phyloP scores from a whole-genome alignment of 306 rosid species.

The Castanospermum australe region DNA sequence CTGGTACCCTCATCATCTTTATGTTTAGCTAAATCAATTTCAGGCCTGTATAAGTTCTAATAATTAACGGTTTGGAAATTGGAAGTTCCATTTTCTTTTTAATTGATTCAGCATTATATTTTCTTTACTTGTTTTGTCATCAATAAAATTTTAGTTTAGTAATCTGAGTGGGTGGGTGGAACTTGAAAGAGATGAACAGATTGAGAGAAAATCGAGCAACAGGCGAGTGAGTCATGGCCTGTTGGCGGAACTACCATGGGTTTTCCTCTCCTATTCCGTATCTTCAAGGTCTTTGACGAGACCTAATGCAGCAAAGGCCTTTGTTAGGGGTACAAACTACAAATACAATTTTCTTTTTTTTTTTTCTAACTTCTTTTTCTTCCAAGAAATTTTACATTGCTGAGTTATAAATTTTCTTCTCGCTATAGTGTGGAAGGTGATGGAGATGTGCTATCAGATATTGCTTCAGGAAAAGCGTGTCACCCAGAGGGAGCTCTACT shows the following conservation, averaged over 20 bases:
- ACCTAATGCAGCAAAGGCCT: slow-evolving; percentile 72
- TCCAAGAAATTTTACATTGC: not conserved
- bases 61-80: not conserved
- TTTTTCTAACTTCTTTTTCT: not conserved
- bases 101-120: not conserved
- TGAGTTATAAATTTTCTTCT: slow-evolving; percentile 11
- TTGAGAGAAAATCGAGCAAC: slow-evolving; percentile 66
- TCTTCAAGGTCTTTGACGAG: slow-evolving; percentile 71
- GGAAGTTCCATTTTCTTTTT: not conserved
- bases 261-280: slow-evolving; percentile 67
- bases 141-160: not conserved
- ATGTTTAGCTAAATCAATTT: not conserved
- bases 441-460: slow-evolving; percentile 80
- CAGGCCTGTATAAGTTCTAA: not conserved
- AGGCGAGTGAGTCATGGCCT: slow-evolving; percentile 57
- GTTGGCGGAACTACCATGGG: slow-evolving; percentile 57
- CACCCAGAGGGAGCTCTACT: slow-evolving; percentile 90
- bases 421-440: slow-evolving; percentile 79
- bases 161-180: not conserved
- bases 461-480: slow-evolving; percentile 76
- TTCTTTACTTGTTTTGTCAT: slow-evolving; percentile 9
- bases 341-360: not conserved
- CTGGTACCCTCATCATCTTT: slow-evolving; percentile 40
- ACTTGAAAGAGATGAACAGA: slow-evolving; percentile 40
- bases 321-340: slow-evolving; percentile 62